Base-by-base conservation (phyloP, 176 grass and related monocot genomes). In the Oryza officinalis region DNA sequence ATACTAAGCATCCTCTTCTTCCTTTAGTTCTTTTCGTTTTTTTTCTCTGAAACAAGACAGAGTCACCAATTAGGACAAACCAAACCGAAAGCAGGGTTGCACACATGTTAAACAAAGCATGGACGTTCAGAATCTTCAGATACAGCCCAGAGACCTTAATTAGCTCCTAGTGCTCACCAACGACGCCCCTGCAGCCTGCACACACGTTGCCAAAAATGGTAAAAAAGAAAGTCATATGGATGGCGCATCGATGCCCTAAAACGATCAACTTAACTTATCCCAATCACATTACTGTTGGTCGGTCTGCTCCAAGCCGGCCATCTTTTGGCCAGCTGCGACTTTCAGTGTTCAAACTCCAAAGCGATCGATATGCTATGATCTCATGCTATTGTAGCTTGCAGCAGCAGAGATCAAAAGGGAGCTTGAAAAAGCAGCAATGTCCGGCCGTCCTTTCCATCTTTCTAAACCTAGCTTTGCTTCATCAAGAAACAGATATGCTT, bases 31-130 rank as follows among this genome's bases (percentile, higher is more conserved):
- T 18, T 52, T 52, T 46, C 44, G 3, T 43, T 43, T 45, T 45
- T 13, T 47, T 69, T 89, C 0, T 61, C 57, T 25, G 61, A 27
- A 63, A 65, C 82, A 81, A 43, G 35, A 25, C 20, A 40, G 63
- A 78, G 8, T 76, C 70, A 10, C 83, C 73, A 22, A 73, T 78
- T 73, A 60, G 26, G 67, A 86, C 84, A 86, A 83, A 90, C 79
- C 60, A 77, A 77, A 90, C 88, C 78, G 84, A 90, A 86, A 90
- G 88, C 73, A 59, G 15, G 14, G 57, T 45, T 27, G 72, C 13
- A 61, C 76, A 65, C 35, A 37, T 15, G 78, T 27, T 60, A 77
- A 86, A 78, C 71, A 85, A 44, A 81, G 78, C 66, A 63, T 37
- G 69, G 82, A 70, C 77, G n/a, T 61, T 57, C 52, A 57, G 18